A percentile compares a stretch with the other conserved stretches of the same genome.
These are phyloP conservation scores for Candida dajiaensis DNA, from an alignment of 805 yeast genomes.

Conservation along the genomic window DNA sequence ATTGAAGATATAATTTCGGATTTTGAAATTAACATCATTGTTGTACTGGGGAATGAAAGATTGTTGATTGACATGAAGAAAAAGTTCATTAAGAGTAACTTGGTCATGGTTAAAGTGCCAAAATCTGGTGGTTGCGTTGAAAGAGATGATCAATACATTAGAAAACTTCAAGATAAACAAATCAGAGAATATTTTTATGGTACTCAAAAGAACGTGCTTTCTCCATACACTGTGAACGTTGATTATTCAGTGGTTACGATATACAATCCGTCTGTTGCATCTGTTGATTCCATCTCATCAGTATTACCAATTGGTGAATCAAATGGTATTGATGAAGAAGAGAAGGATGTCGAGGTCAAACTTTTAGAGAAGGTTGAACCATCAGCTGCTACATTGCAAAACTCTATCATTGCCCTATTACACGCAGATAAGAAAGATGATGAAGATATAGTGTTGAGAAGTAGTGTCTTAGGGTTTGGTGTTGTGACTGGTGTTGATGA, in stretches of 20 bases:
- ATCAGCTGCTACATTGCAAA: slow-evolving; percentile 54
- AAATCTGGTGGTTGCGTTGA: slow-evolving; percentile 75
- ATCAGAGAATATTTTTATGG: slow-evolving; percentile 93
- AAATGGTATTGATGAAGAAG: slow-evolving; percentile 23
- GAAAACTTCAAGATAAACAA: slow-evolving; percentile 68
- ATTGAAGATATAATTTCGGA: slow-evolving; percentile 53
- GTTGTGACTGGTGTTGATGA: slow-evolving; percentile 57
- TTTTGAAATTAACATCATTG: slow-evolving; percentile 51
- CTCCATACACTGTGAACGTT: slow-evolving; percentile 82
- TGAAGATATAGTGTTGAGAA: slow-evolving; percentile 40
- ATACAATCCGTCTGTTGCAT: slow-evolving; percentile 42
- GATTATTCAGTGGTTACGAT: slow-evolving; percentile 56
- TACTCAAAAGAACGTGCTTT: slow-evolving; percentile 51
- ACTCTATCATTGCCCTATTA: slow-evolving; percentile 65
- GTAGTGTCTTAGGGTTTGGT: slow-evolving; percentile 77
- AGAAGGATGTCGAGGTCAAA: slow-evolving; percentile 21
- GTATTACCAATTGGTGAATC: slow-evolving; percentile 24
- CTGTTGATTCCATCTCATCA: slow-evolving; percentile 14
- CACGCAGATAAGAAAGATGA: slow-evolving; percentile 43
- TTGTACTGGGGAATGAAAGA: slow-evolving; percentile 75
- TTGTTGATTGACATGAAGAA: slow-evolving; percentile 57
- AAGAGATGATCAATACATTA: slow-evolving; percentile 57
- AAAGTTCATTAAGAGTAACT: slow-evolving; percentile 31
- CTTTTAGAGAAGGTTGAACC: slow-evolving; percentile 35
- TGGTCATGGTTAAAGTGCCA: slow-evolving; percentile 49